Evolutionary conservation across 2,329 filamentous ascomycete genomes (phyloP).

Genomic region (Exophiala calicioides): DNA sequence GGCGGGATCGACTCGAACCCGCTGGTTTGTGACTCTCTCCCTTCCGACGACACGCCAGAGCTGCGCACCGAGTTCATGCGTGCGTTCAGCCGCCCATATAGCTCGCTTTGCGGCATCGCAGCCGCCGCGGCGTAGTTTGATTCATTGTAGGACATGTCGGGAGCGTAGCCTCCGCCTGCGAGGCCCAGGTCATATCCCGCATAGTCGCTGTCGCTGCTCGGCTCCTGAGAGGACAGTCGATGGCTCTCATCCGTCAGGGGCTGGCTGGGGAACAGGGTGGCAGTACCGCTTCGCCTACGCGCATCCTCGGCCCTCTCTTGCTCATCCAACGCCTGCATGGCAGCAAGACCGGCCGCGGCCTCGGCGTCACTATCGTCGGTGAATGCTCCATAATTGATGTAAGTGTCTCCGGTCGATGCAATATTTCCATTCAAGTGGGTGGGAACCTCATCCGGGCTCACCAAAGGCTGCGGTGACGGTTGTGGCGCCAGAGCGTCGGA

Average conservation of each 20-base stretch:
- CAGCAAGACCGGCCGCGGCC: conserved; percentile 78
- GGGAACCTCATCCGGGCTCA: conserved; percentile 48
- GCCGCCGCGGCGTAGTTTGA: conserved; percentile 32
- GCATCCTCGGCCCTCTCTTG: conserved; percentile 62
- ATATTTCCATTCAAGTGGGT: conserved; percentile 54
- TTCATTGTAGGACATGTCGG: conserved; percentile 62
- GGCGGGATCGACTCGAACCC: conserved; percentile 44
- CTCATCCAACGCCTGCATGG: conserved; percentile 80
- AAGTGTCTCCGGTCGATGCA: conserved; percentile 47
- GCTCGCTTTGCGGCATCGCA: conserved; percentile 23
- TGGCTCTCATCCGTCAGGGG: conserved; percentile 39
- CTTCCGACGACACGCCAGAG: conserved; percentile 32
- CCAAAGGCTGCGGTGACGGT: conserved; percentile 28
- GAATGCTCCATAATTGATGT: conserved; percentile 51
- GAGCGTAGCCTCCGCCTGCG: conserved; percentile 71
- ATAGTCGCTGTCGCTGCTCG: conserved; percentile 71
- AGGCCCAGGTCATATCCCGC: conserved; percentile 70
- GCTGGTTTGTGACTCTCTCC: conserved; percentile 29
- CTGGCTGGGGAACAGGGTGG: conserved; percentile 34
- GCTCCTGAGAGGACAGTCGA: conserved; percentile 33
- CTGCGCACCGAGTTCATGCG: conserved; percentile 32
- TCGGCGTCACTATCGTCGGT: conserved; percentile 84
- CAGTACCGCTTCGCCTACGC: conserved; percentile 56
- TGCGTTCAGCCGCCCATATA: conserved; percentile 24
- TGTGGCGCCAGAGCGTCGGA: conserved; percentile 26